phyloP scores from a whole-genome alignment of 2,329 filamentous ascomycete species.

The Hypoxylon sp. region DNA sequence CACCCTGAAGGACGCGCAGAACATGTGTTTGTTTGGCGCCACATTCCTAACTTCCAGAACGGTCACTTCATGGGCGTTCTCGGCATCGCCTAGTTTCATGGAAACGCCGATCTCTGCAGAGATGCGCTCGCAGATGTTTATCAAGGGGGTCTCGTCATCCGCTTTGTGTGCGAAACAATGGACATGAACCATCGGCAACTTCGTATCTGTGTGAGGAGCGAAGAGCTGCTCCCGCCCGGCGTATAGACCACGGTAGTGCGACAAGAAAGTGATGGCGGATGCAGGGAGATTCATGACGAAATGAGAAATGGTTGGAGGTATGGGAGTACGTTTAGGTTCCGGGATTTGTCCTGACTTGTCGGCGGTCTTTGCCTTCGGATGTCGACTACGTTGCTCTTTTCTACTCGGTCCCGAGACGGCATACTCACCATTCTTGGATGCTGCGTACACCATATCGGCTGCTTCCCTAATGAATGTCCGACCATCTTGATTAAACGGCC shows the following conservation, averaged over 20 bases:
- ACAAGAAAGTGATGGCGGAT: slow-evolving; percentile 86
- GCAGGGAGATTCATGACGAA: slow-evolving; percentile 99
- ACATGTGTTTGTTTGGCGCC: slow-evolving; percentile 95
- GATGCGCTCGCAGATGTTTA: slow-evolving; percentile 77
- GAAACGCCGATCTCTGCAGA: slow-evolving; percentile 71
- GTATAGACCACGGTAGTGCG: slow-evolving; percentile 83
- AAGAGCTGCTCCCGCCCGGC: slow-evolving; percentile 78
- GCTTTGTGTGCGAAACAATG: slow-evolving; percentile 93
- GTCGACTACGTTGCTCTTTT: slow-evolving; percentile 58
- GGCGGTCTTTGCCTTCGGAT: slow-evolving; percentile 48
- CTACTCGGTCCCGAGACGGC: slow-evolving; percentile 67
- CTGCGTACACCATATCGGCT: slow-evolving; percentile 71
- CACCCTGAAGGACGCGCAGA: slow-evolving; percentile 91
- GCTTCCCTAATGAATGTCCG: slow-evolving; percentile 82
- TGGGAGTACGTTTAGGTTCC: slow-evolving; percentile 60
- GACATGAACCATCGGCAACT: slow-evolving; percentile 88
- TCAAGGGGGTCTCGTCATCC: slow-evolving; percentile 76
- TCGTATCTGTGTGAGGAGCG: slow-evolving; percentile 67
- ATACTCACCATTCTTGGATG: slow-evolving; percentile 66
- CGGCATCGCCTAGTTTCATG: slow-evolving; percentile 68
- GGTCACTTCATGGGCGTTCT: slow-evolving; percentile 64
- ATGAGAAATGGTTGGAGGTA: slow-evolving; percentile 86
- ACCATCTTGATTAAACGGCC: slow-evolving; percentile 85
- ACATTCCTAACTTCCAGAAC: slow-evolving; percentile 86
- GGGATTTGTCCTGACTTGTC: slow-evolving; percentile 55